A percentile compares a stretch with the other conserved stretches of the same genome.
Conservation (phyloP, 1,139 yeast genomes). For the Magnusiomyces ingens region DNA sequence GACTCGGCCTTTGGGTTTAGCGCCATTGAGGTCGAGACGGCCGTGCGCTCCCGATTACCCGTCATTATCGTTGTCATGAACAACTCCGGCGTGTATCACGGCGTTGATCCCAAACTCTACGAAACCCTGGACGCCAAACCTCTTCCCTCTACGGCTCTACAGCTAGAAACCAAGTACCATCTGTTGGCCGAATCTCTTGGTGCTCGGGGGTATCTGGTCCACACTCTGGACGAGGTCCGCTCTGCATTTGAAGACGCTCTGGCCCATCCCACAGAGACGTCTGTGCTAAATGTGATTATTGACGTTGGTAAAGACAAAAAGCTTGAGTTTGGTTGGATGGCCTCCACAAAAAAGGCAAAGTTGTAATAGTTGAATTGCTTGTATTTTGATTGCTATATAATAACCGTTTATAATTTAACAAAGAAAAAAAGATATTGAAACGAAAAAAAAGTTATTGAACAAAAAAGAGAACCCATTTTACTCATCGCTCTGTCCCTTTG, state of each 20-base stretch:
- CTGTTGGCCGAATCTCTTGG: slow-evolving; percentile 49
- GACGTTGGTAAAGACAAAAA: slow-evolving; percentile 49
- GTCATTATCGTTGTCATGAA: slow-evolving; percentile 56
- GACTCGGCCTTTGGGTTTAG: slow-evolving; percentile 70
- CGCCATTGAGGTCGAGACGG: slow-evolving; percentile 59
- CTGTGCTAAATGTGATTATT: slow-evolving; percentile 51
- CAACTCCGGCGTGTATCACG: slow-evolving; percentile 63
- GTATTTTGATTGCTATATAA: no score
- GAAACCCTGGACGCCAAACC: slow-evolving; percentile 24
- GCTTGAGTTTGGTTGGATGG: slow-evolving; percentile 60
- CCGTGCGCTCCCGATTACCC: slow-evolving; percentile 47
- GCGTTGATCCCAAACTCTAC: slow-evolving; percentile 38
- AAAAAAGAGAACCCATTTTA: neutral
- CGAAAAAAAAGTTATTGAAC: neutral
- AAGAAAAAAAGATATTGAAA: neutral
- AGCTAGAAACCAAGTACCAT: slow-evolving; percentile 50
- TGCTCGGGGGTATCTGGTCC: slow-evolving; percentile 45
- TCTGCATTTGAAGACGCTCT: slow-evolving; percentile 39
- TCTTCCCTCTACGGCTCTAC: slow-evolving; percentile 52
- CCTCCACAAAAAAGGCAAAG: slow-evolving; percentile 34
- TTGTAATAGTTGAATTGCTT: slow-evolving; percentile 3
- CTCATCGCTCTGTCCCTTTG: neutral
- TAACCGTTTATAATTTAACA: neutral
- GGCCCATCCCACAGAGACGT: slow-evolving; percentile 26
- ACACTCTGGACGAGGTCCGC: slow-evolving; percentile 37